Base-by-base conservation (phyloP, 2,329 filamentous ascomycete genomes). In the Hypoxylon sp. region DNA sequence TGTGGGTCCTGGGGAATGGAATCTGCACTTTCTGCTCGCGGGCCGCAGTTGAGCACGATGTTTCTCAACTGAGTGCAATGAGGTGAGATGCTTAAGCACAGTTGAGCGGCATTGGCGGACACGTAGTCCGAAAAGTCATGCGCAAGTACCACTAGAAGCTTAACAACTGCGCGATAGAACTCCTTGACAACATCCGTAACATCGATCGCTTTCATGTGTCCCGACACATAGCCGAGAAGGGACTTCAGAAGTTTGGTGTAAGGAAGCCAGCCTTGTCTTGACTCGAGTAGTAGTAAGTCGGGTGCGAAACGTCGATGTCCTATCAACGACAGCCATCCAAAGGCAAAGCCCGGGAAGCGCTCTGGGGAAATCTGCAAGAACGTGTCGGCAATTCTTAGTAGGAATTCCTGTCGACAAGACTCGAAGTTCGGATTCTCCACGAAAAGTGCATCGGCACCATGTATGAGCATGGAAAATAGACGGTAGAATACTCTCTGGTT, bases 81-180 rank as follows among this genome's bases (percentile, higher is more conserved):
- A 56, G 90, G 88, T 1, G 95, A 93, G 64, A 98, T 91, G 76
- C 89, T 90, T 74, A 92, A 91, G 82, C 91, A 94, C 58, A 99
- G 88, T 73, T 90, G 89, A 73, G 93, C 89, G 77, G 97, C 93
- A 79, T 97, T 94, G 74, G 95, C 93, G 5, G 93, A 92, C 46
- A 99, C 83, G 80, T 97, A 99, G 63, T 98, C 94, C 0, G 95
- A 92, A 80, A 94, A 98, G 79, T 99, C 96, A 77, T 98, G 96
- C 73, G 97, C 93, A 59, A 99, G 84, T 58, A 97, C 88, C 35
- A 97, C 84, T 61, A 98, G 83, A 66, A 98, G 88, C 77, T 97
- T 94, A 53, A 97, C 83, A 1, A 92, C 89, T 7, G 91, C 94
- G 68, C 93, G 91, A 79, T 97, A 98, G 68, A 97, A 89, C 61